These are phyloP conservation scores for Diplodia scrobiculata DNA, from an alignment of 2,329 filamentous ascomycete genomes.

Conservation along the genomic window DNA sequence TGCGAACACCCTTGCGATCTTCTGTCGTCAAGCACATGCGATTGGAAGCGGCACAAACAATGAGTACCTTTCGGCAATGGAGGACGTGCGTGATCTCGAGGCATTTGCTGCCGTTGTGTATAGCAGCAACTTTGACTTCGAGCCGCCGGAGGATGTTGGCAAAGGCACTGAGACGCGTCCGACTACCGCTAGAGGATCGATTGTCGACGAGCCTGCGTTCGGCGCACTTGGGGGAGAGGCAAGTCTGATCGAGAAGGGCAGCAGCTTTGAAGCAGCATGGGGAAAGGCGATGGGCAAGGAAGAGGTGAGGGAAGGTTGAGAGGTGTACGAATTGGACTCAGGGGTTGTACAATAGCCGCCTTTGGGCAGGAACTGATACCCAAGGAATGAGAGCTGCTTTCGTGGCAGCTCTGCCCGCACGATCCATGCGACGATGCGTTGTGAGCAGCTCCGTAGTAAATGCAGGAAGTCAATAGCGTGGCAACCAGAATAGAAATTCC, in stretches of 20 bases:
- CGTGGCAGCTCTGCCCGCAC: conserved; percentile 1
- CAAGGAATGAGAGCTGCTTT: conserved; percentile 12
- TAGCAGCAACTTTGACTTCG: conserved; percentile 72
- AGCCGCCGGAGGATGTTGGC: conserved; percentile 43
- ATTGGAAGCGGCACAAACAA: conserved; percentile 69
- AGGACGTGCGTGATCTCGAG: conserved; percentile 73
- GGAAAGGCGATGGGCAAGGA: conserved; percentile 61
- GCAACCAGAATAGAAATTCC: not conserved
- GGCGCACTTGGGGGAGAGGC: conserved; percentile 33
- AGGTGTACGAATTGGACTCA: conserved; percentile 6
- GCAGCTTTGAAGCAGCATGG: conserved; percentile 69
- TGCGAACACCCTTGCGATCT: conserved; percentile 83
- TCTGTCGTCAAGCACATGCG: conserved; percentile 85
- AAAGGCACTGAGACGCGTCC: conserved; percentile 28
- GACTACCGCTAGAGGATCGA: conserved; percentile 30
- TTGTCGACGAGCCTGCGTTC: conserved; percentile 17
- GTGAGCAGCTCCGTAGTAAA: not conserved
- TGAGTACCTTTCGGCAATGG: conserved; percentile 65
- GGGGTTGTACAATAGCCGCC: conserved; percentile 22
- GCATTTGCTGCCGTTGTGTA: conserved; percentile 87
- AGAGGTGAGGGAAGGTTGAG: conserved; percentile 36
- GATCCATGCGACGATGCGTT: not conserved
- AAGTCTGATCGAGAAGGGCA: conserved; percentile 45
- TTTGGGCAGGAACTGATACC: conserved; percentile 17
- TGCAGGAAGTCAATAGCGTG: not conserved